These are phyloP conservation scores for Claviceps sp. DNA, from an alignment of 2,329 filamentous ascomycete species.

Conservation along the genomic window DNA sequence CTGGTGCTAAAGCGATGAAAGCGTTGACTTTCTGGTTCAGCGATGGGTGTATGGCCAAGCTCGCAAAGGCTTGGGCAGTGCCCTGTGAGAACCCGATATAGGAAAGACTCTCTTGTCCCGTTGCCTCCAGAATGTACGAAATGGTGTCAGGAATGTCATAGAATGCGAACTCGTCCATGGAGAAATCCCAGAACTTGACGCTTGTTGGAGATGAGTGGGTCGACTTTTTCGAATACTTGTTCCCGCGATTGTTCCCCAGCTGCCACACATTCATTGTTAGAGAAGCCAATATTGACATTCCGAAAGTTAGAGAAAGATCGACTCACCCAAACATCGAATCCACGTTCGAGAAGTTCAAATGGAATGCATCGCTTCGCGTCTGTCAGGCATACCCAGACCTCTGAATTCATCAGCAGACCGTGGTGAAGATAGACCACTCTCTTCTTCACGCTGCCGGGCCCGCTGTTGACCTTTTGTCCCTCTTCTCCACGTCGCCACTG, in stretches of 20 bases:
- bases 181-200: slow-evolving; percentile 87
- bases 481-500: slow-evolving; percentile 76
- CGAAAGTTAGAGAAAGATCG: not conserved
- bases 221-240: slow-evolving; percentile 98
- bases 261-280: slow-evolving; percentile 16
- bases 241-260: slow-evolving; percentile 94
- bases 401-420: slow-evolving; percentile 94
- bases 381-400: slow-evolving; percentile 92
- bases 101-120: slow-evolving; percentile 69
- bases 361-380: slow-evolving; percentile 76
- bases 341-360: slow-evolving; percentile 76
- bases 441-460: slow-evolving; percentile 56
- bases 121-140: slow-evolving; percentile 76
- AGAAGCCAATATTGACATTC: not conserved
- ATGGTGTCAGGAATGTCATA: slow-evolving; percentile 95
- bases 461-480: slow-evolving; percentile 61
- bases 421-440: slow-evolving; percentile 90
- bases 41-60: slow-evolving; percentile 79
- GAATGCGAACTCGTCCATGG: slow-evolving; percentile 96
- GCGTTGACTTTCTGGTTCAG: slow-evolving; percentile 90
- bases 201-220: slow-evolving; percentile 62
- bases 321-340: slow-evolving; percentile 88
- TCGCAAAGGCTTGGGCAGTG: slow-evolving; percentile 91
- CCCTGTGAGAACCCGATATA: slow-evolving; percentile 98
- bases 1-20: slow-evolving; percentile 89